A percentile compares a stretch with the other conserved stretches of the same genome.
Evolutionary conservation across 148 eudicot genomes (phyloP).

Genomic region (Vaccinium myrtillus): DNA sequence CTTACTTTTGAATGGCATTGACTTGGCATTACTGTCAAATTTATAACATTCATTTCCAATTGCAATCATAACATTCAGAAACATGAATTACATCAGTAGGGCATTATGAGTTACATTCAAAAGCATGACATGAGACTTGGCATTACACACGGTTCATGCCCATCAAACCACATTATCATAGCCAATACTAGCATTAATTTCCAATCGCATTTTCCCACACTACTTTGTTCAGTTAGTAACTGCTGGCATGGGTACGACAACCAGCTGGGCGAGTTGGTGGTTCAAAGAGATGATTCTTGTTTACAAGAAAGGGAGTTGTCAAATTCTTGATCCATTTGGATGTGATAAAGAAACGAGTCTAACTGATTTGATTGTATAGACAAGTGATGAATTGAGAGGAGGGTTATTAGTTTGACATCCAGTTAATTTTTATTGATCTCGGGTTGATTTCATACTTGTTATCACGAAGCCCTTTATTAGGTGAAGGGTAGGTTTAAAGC

Average conservation of each 20-base stretch:
- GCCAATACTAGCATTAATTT: no score
- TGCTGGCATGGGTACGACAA: not conserved
- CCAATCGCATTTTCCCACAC: no score
- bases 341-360: not conserved
- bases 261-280: not conserved
- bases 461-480: not conserved
- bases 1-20: no score
- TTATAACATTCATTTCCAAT: no score
- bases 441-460: not conserved
- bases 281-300: not conserved
- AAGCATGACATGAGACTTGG: no score
- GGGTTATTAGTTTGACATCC: not conserved
- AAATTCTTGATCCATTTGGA: not conserved
- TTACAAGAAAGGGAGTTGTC: not conserved
- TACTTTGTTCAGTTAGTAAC: no score
- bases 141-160: no score
- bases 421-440: not conserved
- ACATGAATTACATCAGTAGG: no score
- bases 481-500: not conserved
- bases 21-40: no score
- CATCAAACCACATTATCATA: no score
- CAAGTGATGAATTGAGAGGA: not conserved
- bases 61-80: no score
- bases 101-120: no score
- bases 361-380: not conserved